phyloP scores from a whole-genome alignment of 148 eudicot genomes.

The Cornus florida region DNA sequence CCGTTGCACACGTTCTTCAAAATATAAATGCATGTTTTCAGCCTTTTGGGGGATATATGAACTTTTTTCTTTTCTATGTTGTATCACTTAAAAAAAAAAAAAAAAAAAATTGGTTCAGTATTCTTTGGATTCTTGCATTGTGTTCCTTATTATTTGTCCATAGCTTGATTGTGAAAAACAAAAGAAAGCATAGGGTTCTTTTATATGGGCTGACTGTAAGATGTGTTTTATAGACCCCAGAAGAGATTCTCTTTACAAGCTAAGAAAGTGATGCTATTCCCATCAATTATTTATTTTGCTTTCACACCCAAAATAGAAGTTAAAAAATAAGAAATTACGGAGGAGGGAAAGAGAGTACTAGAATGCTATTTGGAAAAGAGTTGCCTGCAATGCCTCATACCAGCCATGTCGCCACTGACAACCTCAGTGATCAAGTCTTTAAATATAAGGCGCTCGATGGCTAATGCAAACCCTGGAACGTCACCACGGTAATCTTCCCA shows the following conservation, averaged over 20 bases:
- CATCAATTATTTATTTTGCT: slow-evolving; percentile 2
- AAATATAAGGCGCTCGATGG: slow-evolving; percentile 69
- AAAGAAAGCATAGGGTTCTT: background rate
- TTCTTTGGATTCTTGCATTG: background rate
- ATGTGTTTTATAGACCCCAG: slow-evolving; percentile 1
- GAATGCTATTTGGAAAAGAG: slow-evolving; percentile 23
- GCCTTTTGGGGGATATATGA: background rate
- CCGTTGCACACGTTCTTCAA: background rate
- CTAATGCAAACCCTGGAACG: slow-evolving; percentile 64
- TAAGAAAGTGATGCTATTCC: background rate
- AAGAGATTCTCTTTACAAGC: background rate
- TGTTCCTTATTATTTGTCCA: background rate
- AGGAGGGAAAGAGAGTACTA: background rate
- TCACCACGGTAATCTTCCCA: slow-evolving; percentile 45
- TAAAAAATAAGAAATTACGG: background rate
- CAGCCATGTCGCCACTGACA: slow-evolving; percentile 26
- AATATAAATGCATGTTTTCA: background rate
- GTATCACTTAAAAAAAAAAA: no score
- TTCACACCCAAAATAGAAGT: slow-evolving; percentile 2
- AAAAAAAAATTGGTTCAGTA: background rate
- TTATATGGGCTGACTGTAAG: background rate
- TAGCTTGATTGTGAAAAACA: slow-evolving; percentile 5
- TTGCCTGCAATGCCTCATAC: slow-evolving; percentile 23
- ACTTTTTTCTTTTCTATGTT: no score
- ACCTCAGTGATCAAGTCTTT: slow-evolving; percentile 72